A percentile compares a stretch with the other conserved stretches of the same genome.
phyloP scores from a whole-genome alignment of 2,329 filamentous ascomycete species.

The Raffaelea albimanens region DNA sequence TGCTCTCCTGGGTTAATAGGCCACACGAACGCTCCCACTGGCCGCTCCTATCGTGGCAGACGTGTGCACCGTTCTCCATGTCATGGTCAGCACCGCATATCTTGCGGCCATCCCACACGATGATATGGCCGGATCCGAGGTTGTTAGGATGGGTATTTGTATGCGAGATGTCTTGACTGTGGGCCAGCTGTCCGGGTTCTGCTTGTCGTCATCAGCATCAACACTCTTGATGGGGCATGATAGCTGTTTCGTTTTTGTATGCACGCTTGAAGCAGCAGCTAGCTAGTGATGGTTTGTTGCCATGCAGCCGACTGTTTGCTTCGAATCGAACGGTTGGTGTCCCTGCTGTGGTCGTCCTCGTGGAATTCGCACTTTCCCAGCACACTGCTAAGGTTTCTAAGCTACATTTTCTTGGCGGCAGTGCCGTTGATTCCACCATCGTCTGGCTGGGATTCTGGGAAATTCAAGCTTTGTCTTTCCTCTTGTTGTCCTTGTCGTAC shows the following conservation, averaged over 20 bases:
- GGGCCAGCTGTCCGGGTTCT: conserved; percentile 28
- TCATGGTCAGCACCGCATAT: conserved; percentile 48
- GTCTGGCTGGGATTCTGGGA: conserved; percentile 33
- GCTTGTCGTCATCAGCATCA: neutral
- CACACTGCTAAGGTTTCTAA: conserved; percentile 36
- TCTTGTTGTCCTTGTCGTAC: conserved; percentile 41
- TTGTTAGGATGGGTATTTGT: conserved; percentile 45
- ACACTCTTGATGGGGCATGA: conserved; percentile 4
- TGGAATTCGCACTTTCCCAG: conserved; percentile 42
- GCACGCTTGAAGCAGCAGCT: conserved; percentile 54
- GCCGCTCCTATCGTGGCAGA: conserved; percentile 44
- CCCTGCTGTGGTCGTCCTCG: conserved; percentile 49
- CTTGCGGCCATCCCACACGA: conserved; percentile 47
- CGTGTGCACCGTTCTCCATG: conserved; percentile 43
- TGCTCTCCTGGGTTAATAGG: conserved; percentile 45
- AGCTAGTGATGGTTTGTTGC: conserved; percentile 60
- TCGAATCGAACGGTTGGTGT: conserved; percentile 58
- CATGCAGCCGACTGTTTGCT: too few relatives aligned
- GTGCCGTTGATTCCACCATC: conserved; percentile 47
- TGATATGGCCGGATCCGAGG: conserved; percentile 41
- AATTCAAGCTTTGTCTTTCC: conserved; percentile 50
- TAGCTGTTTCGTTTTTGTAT: conserved; percentile 40
- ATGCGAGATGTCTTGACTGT: conserved; percentile 39
- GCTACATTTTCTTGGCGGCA: conserved; percentile 41
- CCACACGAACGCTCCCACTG: conserved; percentile 46